A percentile compares a stretch with the other conserved stretches of the same genome.
Evolutionary conservation across 345 rosid genomes (phyloP).

Genomic region (Noccaea bulbosa): DNA sequence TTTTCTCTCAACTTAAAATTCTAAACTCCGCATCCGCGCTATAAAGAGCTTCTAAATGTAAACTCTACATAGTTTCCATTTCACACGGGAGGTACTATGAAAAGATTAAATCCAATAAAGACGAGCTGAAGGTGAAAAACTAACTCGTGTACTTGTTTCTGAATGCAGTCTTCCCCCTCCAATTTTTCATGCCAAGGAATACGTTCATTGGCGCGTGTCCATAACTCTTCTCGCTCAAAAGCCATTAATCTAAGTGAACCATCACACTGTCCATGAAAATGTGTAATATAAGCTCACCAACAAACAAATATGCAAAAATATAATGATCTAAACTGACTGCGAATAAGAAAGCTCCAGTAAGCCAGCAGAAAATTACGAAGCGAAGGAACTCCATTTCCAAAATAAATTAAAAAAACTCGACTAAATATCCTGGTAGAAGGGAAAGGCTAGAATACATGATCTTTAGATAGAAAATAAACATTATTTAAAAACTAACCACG

Average conservation of each 20-base stretch:
- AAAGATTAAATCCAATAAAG: conserved; percentile 23
- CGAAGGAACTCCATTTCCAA: conserved; percentile 20
- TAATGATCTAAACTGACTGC: not conserved
- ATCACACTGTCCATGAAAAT: conserved; percentile 54
- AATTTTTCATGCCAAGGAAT: conserved; percentile 95
- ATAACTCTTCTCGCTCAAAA: conserved; percentile 81
- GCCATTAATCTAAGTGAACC: conserved; percentile 83
- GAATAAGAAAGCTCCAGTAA: too few species aligned
- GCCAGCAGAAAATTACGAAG: not conserved
- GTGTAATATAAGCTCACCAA: conserved; percentile 20
- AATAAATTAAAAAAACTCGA: not conserved
- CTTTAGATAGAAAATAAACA: not conserved
- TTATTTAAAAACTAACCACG: conserved; percentile 54
- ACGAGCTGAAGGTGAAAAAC: conserved; percentile 41
- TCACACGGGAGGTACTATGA: conserved; percentile 6
- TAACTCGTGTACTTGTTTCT: conserved; percentile 95
- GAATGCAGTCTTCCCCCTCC: conserved; percentile 94
- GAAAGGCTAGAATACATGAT: conserved; percentile 5
- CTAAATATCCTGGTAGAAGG: conserved; percentile 12
- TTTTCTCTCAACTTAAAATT: conserved; percentile 2
- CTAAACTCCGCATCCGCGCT: not conserved
- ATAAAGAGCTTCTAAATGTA: conserved; percentile 7
- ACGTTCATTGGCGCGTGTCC: conserved; percentile 87
- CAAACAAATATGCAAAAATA: conserved; percentile 10
- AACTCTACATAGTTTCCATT: conserved; percentile 19